Evolutionary conservation across 805 yeast species (phyloP).

Genomic region (Nakazawaea ishiwadae): DNA sequence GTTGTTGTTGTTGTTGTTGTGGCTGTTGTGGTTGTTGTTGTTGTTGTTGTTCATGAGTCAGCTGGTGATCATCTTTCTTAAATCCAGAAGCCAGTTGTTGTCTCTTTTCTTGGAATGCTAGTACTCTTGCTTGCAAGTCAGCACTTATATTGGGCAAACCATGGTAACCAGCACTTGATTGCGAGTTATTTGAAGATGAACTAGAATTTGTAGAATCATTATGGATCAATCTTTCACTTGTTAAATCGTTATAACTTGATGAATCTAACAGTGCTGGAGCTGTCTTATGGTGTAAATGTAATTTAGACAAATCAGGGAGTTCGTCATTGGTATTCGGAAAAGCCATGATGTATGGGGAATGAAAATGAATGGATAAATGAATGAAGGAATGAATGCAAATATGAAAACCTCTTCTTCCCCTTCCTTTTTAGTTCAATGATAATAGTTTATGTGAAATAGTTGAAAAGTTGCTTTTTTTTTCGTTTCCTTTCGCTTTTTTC

Average conservation of each 20-base stretch:
- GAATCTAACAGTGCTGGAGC: slow-evolving; percentile 6
- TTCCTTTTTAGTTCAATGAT: too few relatives aligned
- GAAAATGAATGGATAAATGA: not conserved
- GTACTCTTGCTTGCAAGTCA: slow-evolving; percentile 79
- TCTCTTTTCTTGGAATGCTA: slow-evolving; percentile 85
- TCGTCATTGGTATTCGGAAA: slow-evolving; percentile 2
- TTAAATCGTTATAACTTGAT: not conserved
- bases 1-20: not conserved
- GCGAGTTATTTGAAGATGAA: slow-evolving; percentile 23
- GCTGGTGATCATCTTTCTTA: too few relatives aligned
- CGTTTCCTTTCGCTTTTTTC: too few relatives aligned
- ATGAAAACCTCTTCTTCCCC: too few relatives aligned
- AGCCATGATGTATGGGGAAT: not conserved
- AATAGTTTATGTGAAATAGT: too few relatives aligned
- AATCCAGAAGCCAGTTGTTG: too few relatives aligned
- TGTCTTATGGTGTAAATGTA: slow-evolving; percentile 3
- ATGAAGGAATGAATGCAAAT: not conserved
- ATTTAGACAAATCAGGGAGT: slow-evolving; percentile 3
- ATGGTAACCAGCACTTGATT: slow-evolving; percentile 18
- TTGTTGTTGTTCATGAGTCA: not conserved
- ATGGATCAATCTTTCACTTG: too few relatives aligned
- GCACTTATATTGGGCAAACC: slow-evolving; percentile 47
- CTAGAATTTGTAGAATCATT: too few relatives aligned
- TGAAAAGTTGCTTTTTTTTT: too few relatives aligned
- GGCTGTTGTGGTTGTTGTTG: not conserved